Conservation (phyloP, 83 land plant genomes). For the Picea abies region DNA sequence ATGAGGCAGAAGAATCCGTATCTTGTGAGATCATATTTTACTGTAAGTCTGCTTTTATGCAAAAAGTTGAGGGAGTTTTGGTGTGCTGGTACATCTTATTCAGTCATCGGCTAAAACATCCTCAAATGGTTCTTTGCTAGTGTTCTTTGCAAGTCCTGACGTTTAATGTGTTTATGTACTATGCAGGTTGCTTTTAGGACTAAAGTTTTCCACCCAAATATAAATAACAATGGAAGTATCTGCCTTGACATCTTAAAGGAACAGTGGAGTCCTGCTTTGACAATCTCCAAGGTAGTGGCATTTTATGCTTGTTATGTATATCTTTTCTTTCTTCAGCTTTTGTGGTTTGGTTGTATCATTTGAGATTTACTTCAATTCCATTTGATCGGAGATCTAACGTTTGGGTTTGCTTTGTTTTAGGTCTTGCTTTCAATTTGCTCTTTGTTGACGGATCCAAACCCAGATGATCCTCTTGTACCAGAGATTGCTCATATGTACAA, state of each 20-base stretch:
- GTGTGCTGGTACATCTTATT: no score
- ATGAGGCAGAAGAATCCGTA: no score
- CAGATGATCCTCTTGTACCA: conserved; percentile 51
- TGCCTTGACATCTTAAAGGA: conserved; percentile 44
- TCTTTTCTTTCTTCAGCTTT: not conserved
- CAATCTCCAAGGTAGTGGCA: conserved; percentile 34
- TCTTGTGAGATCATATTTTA: no score
- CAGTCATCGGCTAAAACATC: no score
- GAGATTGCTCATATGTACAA: conserved; percentile 65
- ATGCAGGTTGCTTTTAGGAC: conserved; percentile 44
- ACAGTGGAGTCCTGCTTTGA: conserved; percentile 45
- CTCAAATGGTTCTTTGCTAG: no score
- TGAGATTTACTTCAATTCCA: not conserved
- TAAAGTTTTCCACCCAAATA: conserved; percentile 34
- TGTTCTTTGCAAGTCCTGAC: no score
- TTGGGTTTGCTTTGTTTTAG: conserved; percentile 19
- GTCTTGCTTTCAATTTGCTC: conserved; percentile 52
- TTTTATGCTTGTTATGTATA: not conserved
- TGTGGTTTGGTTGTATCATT: not conserved
- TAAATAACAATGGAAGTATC: conserved; percentile 41
- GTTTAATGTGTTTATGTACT: not conserved
- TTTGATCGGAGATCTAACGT: no score
- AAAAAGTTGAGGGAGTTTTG: no score
- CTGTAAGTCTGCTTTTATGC: no score
- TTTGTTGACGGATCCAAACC: conserved; percentile 50